Conservation (phyloP, 2,329 filamentous ascomycete genomes). For the Aureobasidium sp. region DNA sequence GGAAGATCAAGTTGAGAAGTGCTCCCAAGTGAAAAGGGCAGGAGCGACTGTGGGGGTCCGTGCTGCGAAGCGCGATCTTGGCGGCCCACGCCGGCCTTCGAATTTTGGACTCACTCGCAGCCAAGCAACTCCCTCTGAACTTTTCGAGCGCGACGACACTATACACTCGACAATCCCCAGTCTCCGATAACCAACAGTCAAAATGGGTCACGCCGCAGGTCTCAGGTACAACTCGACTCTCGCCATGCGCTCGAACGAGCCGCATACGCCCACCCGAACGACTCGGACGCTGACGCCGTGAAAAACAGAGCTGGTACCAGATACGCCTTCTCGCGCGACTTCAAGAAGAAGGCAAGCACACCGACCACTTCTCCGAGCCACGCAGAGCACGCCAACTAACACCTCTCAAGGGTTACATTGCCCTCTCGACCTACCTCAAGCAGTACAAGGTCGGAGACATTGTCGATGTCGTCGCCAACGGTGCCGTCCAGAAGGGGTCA, state of each 20-base stretch:
- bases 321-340: conserved; percentile 75
- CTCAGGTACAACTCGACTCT: conserved; percentile 21
- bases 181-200: conserved; percentile 21
- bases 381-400: conserved; percentile 7
- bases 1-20: not conserved
- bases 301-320: conserved; percentile 29
- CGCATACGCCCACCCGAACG: not conserved
- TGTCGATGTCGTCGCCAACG: conserved; percentile 97
- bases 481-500: conserved; percentile 96
- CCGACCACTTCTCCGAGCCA: not conserved
- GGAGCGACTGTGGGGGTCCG: not conserved
- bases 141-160: not conserved
- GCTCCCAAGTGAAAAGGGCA: not conserved
- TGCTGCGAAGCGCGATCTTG: not conserved
- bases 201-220: conserved; percentile 48
- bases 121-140: no score
- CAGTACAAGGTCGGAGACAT: conserved; percentile 98
- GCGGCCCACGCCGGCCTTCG: not conserved
- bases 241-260: not conserved
- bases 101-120: not conserved
- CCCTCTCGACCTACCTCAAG: conserved; percentile 86
- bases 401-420: conserved; percentile 66
- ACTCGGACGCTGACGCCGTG: conserved; percentile 11
- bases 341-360: conserved; percentile 56
- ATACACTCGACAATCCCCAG: conserved; percentile 8